phyloP scores from a whole-genome alignment of 352 stramenopile genomes.

The Phytophthora tubulina region DNA sequence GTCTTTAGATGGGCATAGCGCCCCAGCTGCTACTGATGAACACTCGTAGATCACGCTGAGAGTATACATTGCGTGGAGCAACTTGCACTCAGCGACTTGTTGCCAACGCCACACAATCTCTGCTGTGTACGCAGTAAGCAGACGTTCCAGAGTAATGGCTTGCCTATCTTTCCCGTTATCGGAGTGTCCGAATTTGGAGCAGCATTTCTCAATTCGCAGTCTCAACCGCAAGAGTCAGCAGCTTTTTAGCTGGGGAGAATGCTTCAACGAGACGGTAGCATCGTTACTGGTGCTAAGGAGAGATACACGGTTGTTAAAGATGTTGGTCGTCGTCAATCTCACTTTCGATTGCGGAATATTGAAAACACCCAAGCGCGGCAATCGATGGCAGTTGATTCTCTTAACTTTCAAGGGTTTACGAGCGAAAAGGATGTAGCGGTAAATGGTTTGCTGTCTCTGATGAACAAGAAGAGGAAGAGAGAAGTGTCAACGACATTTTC shows the following conservation, averaged over 20 bases:
- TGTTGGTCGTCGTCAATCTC: too few species aligned
- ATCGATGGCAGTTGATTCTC: too few species aligned
- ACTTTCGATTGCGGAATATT: too few species aligned
- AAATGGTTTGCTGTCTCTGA: background rate
- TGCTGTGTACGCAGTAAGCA: background rate
- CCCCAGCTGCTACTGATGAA: slow-evolving; percentile 3
- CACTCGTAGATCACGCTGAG: slow-evolving; percentile 6
- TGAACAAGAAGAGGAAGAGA: slow-evolving; percentile 3
- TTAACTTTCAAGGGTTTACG: too few species aligned
- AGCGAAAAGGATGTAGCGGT: background rate
- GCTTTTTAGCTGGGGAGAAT: too few species aligned
- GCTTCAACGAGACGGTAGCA: too few species aligned
- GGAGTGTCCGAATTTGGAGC: background rate
- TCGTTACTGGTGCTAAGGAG: too few species aligned
- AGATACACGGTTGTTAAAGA: too few species aligned
- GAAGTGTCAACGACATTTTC: background rate
- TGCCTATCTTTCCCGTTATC: slow-evolving; percentile 14
- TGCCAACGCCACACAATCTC: background rate
- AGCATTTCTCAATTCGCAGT: slow-evolving; percentile 2
- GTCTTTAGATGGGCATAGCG: background rate
- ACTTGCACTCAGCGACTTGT: background rate
- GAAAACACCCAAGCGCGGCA: too few species aligned
- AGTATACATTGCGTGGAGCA: background rate
- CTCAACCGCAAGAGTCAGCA: background rate
- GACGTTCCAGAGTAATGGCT: slow-evolving; percentile 3